Conservation (phyloP, 164 flowering plant genomes). For the Platanus orientalis region DNA sequence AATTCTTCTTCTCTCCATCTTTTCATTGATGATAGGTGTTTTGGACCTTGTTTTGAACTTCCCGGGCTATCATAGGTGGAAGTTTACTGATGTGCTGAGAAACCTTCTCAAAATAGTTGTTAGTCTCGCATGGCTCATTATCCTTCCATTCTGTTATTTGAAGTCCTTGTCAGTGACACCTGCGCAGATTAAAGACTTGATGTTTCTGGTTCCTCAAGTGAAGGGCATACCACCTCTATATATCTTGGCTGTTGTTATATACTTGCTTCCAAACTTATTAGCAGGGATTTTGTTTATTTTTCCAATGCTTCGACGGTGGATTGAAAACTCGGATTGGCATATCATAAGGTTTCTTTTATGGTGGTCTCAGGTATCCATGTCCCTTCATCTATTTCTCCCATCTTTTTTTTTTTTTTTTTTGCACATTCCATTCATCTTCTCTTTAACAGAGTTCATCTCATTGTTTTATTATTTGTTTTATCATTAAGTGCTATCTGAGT, state of each 20-base stretch:
- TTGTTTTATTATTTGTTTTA: neutral
- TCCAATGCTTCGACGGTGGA: constrained; percentile 94
- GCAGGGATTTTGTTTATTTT: constrained; percentile 72
- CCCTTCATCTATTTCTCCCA: constrained; percentile 4
- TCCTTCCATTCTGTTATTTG: constrained; percentile 71
- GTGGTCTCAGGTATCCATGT: constrained; percentile 95
- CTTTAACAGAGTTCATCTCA: neutral
- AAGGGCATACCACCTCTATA: constrained; percentile 80
- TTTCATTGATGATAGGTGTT: constrained; percentile 48
- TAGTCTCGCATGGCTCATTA: constrained; percentile 72
- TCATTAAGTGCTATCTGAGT: too few relatives aligned
- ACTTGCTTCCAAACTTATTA: constrained; percentile 78
- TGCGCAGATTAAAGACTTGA: constrained; percentile 30
- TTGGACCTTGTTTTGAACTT: constrained; percentile 82
- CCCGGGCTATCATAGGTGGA: constrained; percentile 87
- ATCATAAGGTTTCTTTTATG: constrained; percentile 79
- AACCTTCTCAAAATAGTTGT: constrained; percentile 70
- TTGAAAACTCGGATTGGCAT: constrained; percentile 95
- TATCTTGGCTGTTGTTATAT: constrained; percentile 66
- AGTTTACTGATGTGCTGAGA: constrained; percentile 73
- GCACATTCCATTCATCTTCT: neutral
- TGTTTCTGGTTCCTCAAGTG: constrained; percentile 40
- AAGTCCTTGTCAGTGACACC: constrained; percentile 37
- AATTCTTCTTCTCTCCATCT: constrained; percentile 3
- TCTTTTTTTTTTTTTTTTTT: constrained; percentile 5